These are phyloP conservation scores for Russula sp. DNA, from an alignment of 768 basidiomycete species.

Conservation along the genomic window DNA sequence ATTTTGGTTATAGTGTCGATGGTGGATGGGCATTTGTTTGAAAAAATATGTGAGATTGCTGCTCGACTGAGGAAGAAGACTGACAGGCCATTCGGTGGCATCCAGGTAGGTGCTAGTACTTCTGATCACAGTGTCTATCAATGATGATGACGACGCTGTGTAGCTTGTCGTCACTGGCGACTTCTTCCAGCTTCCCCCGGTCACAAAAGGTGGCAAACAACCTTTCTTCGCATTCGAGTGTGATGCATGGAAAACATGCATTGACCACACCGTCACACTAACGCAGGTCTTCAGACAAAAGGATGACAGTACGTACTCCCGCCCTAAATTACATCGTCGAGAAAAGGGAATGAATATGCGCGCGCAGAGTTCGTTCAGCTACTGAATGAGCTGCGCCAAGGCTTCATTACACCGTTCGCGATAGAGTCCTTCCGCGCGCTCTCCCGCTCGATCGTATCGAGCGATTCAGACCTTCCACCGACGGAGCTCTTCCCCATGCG, in stretches of 20 bases:
- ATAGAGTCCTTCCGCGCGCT: constrained; percentile 50
- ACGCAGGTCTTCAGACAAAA: constrained; percentile 76
- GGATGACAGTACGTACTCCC: constrained; percentile 53
- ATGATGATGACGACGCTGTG: background rate
- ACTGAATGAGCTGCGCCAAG: constrained; percentile 73
- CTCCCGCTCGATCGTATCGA: constrained; percentile 36
- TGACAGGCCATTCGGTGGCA: constrained; percentile 58
- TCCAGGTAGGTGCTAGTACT: constrained; percentile 45
- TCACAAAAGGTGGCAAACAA: constrained; percentile 43
- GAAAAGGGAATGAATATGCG: background rate
- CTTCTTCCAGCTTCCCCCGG: constrained; percentile 64
- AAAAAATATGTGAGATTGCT: constrained; percentile 56
- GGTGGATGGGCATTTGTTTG: constrained; percentile 61
- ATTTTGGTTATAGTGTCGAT: constrained; percentile 52
- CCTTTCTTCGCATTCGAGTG: constrained; percentile 69
- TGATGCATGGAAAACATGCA: constrained; percentile 52
- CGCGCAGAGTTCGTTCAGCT: constrained; percentile 61
- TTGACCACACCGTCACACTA: constrained; percentile 59
- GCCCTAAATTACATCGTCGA: background rate
- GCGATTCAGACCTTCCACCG: constrained; percentile 40
- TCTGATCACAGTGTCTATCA: constrained; percentile 38
- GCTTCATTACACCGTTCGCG: constrained; percentile 48
- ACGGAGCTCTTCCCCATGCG: constrained; percentile 64
- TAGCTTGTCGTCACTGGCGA: constrained; percentile 61
- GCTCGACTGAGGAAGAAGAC: constrained; percentile 49